Percentiles rank a stretch among this genome's conserved stretches.
Evolutionary conservation across 495 filamentous ascomycete genomes (phyloP).

Genomic region (Diplogelasinospora grovesii): DNA sequence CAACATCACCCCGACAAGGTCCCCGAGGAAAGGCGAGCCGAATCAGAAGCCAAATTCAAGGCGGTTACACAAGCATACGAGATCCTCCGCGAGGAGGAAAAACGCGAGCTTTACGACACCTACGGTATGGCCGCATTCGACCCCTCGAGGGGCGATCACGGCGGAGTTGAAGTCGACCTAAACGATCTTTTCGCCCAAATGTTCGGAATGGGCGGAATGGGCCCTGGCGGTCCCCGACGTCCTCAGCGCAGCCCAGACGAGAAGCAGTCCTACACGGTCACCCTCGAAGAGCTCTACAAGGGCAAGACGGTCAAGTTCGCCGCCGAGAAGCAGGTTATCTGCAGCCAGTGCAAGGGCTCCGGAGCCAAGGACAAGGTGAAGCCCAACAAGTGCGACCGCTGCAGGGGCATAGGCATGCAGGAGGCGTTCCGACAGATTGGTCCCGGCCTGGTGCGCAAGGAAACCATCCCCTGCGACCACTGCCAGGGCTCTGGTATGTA

Average conservation of each 20-base stretch:
- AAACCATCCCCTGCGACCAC: constrained; percentile 62
- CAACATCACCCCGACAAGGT: constrained; percentile 94
- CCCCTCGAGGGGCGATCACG: constrained; percentile 53
- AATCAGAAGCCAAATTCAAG: constrained; percentile 88
- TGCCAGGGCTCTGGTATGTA: constrained; percentile 78
- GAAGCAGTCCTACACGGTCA: constrained; percentile 84
- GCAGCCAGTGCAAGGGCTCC: constrained; percentile 75
- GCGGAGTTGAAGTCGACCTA: constrained; percentile 65
- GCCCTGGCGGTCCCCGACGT: constrained; percentile 49
- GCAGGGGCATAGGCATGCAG: constrained; percentile 67
- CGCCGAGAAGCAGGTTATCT: constrained; percentile 87
- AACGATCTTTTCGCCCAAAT: constrained; percentile 90
- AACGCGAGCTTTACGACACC: constrained; percentile 81
- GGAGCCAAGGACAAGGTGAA: constrained; percentile 92
- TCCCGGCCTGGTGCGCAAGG: constrained; percentile 72
- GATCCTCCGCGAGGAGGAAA: constrained; percentile 93
- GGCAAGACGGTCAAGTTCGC: constrained; percentile 96
- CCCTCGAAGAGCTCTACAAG: constrained; percentile 91
- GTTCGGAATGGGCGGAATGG: constrained; percentile 72
- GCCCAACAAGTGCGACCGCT: constrained; percentile 74
- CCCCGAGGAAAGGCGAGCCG: constrained; percentile 71
- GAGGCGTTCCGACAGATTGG: constrained; percentile 71
- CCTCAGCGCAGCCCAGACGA: constrained; percentile 73
- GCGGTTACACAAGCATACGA: constrained; percentile 89
- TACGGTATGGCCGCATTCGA: constrained; percentile 97